A percentile compares a stretch with the other conserved stretches of the same genome.
Evolutionary conservation across 805 yeast species (phyloP).

Genomic region (Barnettozyma siamensis): DNA sequence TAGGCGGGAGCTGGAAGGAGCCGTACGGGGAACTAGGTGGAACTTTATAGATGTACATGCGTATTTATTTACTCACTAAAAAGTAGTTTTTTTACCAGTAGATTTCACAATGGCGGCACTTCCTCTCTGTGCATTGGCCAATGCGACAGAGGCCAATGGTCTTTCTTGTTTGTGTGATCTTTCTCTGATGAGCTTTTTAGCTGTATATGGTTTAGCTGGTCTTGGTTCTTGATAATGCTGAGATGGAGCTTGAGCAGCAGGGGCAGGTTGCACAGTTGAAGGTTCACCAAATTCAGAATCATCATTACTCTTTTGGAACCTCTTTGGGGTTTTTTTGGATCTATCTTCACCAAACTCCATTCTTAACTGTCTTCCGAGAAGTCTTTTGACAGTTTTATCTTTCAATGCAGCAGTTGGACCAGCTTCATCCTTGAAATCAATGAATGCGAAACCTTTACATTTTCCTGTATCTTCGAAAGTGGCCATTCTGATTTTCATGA

Average conservation of each 20-base stretch:
- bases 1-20: too few relatives aligned
- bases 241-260: too few relatives aligned
- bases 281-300: constrained; percentile 14
- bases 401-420: constrained; percentile 81
- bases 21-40: too few relatives aligned
- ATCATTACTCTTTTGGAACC: constrained; percentile 25
- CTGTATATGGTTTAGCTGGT: constrained; percentile 14
- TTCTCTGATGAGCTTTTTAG: constrained; percentile 24
- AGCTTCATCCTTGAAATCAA: constrained; percentile 75
- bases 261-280: constrained; percentile 9
- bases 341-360: constrained; percentile 95
- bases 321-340: constrained; percentile 50
- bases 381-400: constrained; percentile 57
- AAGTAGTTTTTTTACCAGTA: constrained; percentile 73
- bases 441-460: constrained; percentile 93
- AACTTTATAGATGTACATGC: too few relatives aligned
- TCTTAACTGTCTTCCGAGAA: constrained; percentile 71
- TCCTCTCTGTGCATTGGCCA: constrained; percentile 84
- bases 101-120: constrained; percentile 86
- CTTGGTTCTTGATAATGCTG: constrained; percentile 8
- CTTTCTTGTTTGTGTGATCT: constrained; percentile 18
- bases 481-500: constrained; percentile 83
- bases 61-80: constrained; percentile 4
- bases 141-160: constrained; percentile 70
- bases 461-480: constrained; percentile 96